These are phyloP conservation scores for Pseudocohnilembus persalinus DNA, from an alignment of 169 alveolate species.

Conservation along the genomic window DNA sequence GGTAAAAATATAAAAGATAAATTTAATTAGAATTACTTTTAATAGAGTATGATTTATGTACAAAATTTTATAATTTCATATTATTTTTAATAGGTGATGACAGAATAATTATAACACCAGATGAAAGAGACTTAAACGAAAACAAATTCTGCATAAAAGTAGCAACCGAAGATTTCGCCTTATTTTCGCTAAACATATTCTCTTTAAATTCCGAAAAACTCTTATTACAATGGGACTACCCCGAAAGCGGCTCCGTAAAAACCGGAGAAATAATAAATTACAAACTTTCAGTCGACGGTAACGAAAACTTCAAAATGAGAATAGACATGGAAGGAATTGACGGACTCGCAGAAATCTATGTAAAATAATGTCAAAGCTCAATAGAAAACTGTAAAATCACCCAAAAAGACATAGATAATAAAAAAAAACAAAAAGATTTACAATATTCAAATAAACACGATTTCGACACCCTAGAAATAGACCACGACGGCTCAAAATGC, in stretches of 20 bases:
- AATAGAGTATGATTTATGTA: too few relatives aligned
- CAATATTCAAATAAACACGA: not conserved
- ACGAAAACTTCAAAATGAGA: not conserved
- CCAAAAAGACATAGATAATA: not conserved
- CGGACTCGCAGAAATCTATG: not conserved
- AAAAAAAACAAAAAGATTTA: too few relatives aligned
- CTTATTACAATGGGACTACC: not conserved
- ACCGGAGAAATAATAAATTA: not conserved
- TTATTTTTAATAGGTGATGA: not conserved
- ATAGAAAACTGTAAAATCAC: not conserved
- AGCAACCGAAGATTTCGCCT: not conserved
- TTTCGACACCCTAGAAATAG: not conserved
- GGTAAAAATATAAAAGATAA: not conserved
- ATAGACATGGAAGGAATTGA: too few relatives aligned
- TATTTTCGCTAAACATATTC: too few relatives aligned
- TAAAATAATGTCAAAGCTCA: not conserved
- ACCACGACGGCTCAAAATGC: not conserved
- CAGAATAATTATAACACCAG: not conserved
- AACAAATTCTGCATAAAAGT: not conserved
- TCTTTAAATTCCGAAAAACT: not conserved
- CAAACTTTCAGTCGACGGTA: not conserved
- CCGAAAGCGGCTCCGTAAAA: not conserved
- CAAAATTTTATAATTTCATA: too few relatives aligned
- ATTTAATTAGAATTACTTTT: too few relatives aligned
- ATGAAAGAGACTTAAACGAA: not conserved